Evolutionary conservation across 2,329 filamentous ascomycete species (phyloP).

Genomic region (Penicillium sclerotigenum): DNA sequence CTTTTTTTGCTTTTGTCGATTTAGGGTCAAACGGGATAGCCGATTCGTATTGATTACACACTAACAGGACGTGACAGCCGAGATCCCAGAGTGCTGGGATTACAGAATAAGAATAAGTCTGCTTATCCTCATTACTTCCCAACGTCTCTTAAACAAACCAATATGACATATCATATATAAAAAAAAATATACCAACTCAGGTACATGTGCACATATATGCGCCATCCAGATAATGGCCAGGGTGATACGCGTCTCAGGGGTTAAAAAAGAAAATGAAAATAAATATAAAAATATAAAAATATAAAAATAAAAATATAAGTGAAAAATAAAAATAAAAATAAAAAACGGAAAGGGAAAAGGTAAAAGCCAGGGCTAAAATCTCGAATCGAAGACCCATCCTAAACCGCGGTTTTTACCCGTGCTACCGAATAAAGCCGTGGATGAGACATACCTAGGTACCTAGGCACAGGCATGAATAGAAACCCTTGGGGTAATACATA

Average conservation of each 20-base stretch:
- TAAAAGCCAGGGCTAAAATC: not conserved
- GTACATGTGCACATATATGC: not conserved
- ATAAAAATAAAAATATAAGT: not conserved
- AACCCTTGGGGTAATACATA: not conserved
- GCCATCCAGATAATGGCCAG: not conserved
- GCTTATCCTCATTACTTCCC: no score
- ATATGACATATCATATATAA: not conserved
- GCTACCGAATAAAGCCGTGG: not conserved
- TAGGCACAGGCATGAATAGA: slow-evolving; percentile 3
- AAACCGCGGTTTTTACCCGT: slow-evolving; percentile 21
- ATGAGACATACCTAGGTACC: no score
- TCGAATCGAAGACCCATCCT: slow-evolving; percentile 14
- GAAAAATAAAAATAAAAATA: not conserved
- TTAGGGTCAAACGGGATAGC: slow-evolving; percentile 9
- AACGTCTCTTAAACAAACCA: no score
- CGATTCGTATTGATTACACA: slow-evolving; percentile 16
- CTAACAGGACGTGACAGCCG: slow-evolving; percentile 3
- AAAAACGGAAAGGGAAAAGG: not conserved
- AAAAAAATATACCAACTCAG: not conserved
- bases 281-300: not conserved
- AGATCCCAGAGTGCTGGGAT: slow-evolving; percentile 3
- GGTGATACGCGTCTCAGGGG: not conserved
- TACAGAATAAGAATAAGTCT: slow-evolving; percentile 1
- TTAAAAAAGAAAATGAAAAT: no score
- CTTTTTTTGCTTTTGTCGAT: not conserved